phyloP scores from a whole-genome alignment of 371 early-diverging fungal genomes.

The Haplosporangium sp. region DNA sequence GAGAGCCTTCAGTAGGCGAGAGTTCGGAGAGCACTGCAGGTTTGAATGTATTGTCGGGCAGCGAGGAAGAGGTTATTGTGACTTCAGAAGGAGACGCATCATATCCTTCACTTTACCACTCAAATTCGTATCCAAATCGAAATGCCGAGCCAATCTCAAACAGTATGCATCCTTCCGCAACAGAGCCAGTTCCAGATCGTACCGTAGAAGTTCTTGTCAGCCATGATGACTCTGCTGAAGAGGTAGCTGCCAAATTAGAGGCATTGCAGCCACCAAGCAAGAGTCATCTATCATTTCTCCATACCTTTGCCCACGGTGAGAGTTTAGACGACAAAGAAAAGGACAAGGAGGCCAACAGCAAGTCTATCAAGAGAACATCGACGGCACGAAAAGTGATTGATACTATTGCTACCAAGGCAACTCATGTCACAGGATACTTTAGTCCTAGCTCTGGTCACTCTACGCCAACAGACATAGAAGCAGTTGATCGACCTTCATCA shows the following conservation, averaged over 20 bases:
- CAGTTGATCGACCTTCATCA: neutral
- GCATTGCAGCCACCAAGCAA: constrained; percentile 24
- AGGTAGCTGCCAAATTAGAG: constrained; percentile 28
- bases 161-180: constrained; percentile 3
- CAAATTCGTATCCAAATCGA: constrained; percentile 10
- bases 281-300: constrained; percentile 16
- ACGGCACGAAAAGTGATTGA: constrained; percentile 43
- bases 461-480: neutral
- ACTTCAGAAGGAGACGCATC: constrained; percentile 19
- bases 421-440: constrained; percentile 49
- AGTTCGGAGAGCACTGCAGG: constrained; percentile 44
- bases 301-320: constrained; percentile 30
- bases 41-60: constrained; percentile 37
- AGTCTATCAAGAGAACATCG: constrained; percentile 32
- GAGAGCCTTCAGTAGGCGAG: constrained; percentile 27
- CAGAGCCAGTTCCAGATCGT: constrained; percentile 38
- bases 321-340: constrained; percentile 12
- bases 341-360: constrained; percentile 9
- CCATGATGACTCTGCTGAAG: constrained; percentile 21
- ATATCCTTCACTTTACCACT: neutral
- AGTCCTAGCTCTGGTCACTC: constrained; percentile 16
- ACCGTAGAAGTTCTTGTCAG: constrained; percentile 8
- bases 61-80: constrained; percentile 35
- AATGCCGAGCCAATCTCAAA: constrained; percentile 15
- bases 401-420: constrained; percentile 34